Percentiles rank a stretch among this genome's conserved stretches.
Evolutionary conservation across 805 yeast genomes (phyloP).

Genomic region (Suhomyces kilbournensis): DNA sequence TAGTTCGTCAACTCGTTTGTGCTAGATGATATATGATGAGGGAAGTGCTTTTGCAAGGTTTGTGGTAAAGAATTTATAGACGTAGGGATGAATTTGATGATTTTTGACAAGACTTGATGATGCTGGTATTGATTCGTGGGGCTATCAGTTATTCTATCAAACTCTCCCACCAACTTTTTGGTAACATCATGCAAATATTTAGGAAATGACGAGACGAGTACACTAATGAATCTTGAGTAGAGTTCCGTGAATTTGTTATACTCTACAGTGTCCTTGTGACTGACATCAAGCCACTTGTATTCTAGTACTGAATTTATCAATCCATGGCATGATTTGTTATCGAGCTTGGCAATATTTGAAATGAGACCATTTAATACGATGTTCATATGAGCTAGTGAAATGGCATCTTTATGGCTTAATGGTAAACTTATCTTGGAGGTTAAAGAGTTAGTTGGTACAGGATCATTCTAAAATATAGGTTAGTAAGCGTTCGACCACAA

Average conservation of each 20-base stretch:
- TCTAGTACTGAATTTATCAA: slow-evolving; percentile 62
- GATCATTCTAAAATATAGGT: slow-evolving; percentile 32
- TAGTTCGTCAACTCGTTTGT: slow-evolving; percentile 57
- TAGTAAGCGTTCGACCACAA: slow-evolving; percentile 6
- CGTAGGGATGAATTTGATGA: slow-evolving; percentile 78
- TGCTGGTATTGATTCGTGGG: slow-evolving; percentile 24
- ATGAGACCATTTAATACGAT: slow-evolving; percentile 58
- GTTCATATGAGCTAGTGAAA: slow-evolving; percentile 50
- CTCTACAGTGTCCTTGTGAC: slow-evolving; percentile 12
- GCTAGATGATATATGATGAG: slow-evolving; percentile 67
- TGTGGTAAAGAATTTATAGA: slow-evolving; percentile 63
- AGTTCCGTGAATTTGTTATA: slow-evolving; percentile 39
- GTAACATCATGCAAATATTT: slow-evolving; percentile 89
- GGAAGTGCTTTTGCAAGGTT: slow-evolving; percentile 60
- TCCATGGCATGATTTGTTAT: slow-evolving; percentile 48
- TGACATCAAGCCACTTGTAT: slow-evolving; percentile 57
- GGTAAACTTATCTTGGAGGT: slow-evolving; percentile 60
- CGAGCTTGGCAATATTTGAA: slow-evolving; percentile 66
- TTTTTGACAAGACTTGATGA: slow-evolving; percentile 63
- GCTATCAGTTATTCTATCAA: slow-evolving; percentile 23
- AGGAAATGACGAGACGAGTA: slow-evolving; percentile 81
- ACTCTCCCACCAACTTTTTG: slow-evolving; percentile 60
- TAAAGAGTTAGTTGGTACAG: slow-evolving; percentile 54
- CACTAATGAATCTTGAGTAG: slow-evolving; percentile 70
- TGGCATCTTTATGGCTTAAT: slow-evolving; percentile 48